Base-by-base conservation (phyloP, 176 grass and related monocot species). In the Juncus inflexus region DNA sequence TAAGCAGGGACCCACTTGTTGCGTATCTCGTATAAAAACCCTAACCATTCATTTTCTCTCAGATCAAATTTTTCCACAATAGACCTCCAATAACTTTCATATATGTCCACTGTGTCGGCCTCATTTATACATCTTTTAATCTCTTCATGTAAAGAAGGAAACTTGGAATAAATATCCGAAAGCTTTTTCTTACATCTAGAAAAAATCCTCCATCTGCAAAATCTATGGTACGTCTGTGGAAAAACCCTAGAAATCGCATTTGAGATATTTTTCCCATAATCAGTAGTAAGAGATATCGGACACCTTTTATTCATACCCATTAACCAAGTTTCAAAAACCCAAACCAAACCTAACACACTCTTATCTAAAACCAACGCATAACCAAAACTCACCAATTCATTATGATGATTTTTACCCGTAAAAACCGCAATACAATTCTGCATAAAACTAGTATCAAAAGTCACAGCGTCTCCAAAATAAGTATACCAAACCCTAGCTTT, bases 181-280 rank as follows among this genome's bases (percentile, higher is more conserved):
- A 97, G 60, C 74, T 81, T 91, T 77, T 85, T 97, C 80, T 86
- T 91, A 66, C 87, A 97, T 78, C 84, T 89, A 55, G 92, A 83
- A 52, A 97, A 85, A 68, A 97, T 77, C 13, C 80, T 62, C 92
- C 92, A 97, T 77, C 92, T 89, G 58, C 92, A 97, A 41, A 91
- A 75, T n/a, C 87, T 84, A 83, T 97, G 92, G 54, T 66, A 79
- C 55, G 87, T 86, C 11, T 86, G 80, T 40, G 92, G 87, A 79
- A 97, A 91, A 65, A 86, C 72, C 64, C 83, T 83, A 8, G 72
- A 74, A 71, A 97, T 84, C 60, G 91, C 79, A 64, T 64, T 58
- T 79, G 70, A 13, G 15, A 91, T 74, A 65, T 66, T 61, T 76
- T 85, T 96, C 7, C 87, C 75, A 81, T 91, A 84, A 80, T 97